Evolutionary conservation across 176 grass and related monocot genomes (phyloP), one percentile per base, ranked within the genome.

Genomic region (Oryza glumipatula): DNA sequence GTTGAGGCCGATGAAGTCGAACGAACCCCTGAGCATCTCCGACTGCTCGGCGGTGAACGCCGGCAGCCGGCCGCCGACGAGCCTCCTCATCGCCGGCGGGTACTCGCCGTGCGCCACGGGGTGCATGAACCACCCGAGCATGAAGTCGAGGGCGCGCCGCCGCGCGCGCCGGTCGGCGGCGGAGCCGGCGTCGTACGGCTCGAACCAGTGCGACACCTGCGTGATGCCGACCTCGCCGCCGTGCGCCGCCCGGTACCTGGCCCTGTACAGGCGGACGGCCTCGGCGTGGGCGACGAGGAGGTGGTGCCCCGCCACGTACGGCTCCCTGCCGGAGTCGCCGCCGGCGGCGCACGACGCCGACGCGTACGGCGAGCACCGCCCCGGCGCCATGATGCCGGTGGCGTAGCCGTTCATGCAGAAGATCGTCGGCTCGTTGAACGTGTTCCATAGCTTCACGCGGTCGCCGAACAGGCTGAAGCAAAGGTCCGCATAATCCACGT

Each of bases 1-100:
- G 74, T 97, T 97, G 24, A 94, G 21, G 38, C 92, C 92, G 54
- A 94, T 33, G 79, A 94, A 97, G 56, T 97, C 90, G 11, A 88
- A 82, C 5, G 94, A 92, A 4, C 88, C 88, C 77, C 41, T 89
- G 0, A 97, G 11, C 9, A 75, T 3, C 61, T 10, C 10, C 49
- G 58, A 65, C 73, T 94, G 83, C 73, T 72, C 65, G 4, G 36
- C 5, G 0, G 86, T 94, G 88, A 97, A 97, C 24, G 12, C 6
- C 17, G 94, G 94, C 41, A 97, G 87, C 11, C 94, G 92, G 60
- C 5, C 26, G 28, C 92, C 88, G 4, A 97, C 74, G 43, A 48
- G 75, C 3, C 19, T n/a, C 66, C 51, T 60, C 94, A 97, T 97
- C n/a, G 70, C 91, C 41, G 39, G 39, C 14, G 92, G 92, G 61